These are phyloP conservation scores for Botrytis paeoniae DNA, from an alignment of 2,329 filamentous ascomycete genomes.

Conservation along the genomic window DNA sequence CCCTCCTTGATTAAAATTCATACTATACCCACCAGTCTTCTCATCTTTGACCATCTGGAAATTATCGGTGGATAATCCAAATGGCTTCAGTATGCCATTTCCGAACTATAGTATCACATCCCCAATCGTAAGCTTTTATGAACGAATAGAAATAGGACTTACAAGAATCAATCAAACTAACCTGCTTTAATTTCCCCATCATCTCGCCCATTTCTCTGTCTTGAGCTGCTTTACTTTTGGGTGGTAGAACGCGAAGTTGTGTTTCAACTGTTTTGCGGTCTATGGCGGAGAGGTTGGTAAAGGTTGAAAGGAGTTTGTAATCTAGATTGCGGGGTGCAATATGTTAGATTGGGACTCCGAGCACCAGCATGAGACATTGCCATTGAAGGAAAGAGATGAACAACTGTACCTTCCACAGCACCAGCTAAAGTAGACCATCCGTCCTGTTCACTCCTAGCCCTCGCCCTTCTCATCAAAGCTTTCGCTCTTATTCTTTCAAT, in stretches of 20 bases:
- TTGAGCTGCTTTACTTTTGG: constrained; percentile 70
- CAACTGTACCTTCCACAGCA: constrained; percentile 53
- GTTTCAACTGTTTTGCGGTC: constrained; percentile 67
- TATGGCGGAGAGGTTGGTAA: constrained; percentile 58
- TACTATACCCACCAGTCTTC: constrained; percentile 84
- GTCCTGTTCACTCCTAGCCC: constrained; percentile 58
- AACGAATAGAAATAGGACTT: not conserved
- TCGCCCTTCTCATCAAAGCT: constrained; percentile 58
- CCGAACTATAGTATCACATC: constrained; percentile 55
- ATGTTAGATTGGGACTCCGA: not conserved
- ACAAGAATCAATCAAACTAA: constrained; percentile 41
- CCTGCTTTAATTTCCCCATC: constrained; percentile 92
- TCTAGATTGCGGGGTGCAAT: constrained; percentile 45
- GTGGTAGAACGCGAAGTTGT: constrained; percentile 65
- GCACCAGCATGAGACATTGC: not conserved
- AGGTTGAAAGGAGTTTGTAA: constrained; percentile 64
- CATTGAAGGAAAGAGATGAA: not conserved
- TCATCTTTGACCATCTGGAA: constrained; percentile 94
- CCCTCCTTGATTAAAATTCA: constrained; percentile 66
- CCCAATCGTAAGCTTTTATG: constrained; percentile 15
- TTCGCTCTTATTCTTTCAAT: constrained; percentile 77
- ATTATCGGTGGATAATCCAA: constrained; percentile 89
- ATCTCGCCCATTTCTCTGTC: constrained; percentile 90
- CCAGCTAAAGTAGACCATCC: constrained; percentile 79
- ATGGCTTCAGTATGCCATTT: constrained; percentile 87